phyloP scores from a whole-genome alignment of 257 asterid species.

The Nicotiana knightiana region DNA sequence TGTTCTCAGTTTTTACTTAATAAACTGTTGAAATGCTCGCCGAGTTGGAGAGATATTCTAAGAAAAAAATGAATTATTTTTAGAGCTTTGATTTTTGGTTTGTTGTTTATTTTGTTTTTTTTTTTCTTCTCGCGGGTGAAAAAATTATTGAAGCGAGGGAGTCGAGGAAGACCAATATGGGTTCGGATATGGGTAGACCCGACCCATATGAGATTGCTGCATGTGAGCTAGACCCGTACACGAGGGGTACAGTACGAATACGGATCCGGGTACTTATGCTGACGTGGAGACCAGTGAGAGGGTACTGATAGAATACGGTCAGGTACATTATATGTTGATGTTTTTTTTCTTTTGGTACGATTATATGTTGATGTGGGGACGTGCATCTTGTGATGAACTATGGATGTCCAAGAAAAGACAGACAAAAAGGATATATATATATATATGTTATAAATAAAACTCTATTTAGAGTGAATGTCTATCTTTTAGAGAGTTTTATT shows the following conservation, averaged over 20 bases:
- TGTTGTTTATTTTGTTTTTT: neutral
- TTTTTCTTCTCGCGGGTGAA: neutral
- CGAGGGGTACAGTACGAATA: neutral
- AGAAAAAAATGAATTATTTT: neutral
- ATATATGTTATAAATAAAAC: too few species aligned
- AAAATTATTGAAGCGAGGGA: constrained; percentile 2
- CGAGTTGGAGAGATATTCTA: too few species aligned
- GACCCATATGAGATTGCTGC: neutral
- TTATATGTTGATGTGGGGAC: too few species aligned
- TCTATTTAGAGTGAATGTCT: too few species aligned
- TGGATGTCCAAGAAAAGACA: too few species aligned
- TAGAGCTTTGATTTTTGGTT: neutral
- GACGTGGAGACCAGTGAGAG: neutral
- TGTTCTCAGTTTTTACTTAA: neutral
- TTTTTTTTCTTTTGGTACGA: too few species aligned
- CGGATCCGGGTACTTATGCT: constrained; percentile 10
- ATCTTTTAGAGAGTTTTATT: too few species aligned
- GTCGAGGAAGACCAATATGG: neutral
- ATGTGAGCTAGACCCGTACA: neutral
- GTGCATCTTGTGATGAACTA: too few species aligned
- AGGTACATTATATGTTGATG: too few species aligned
- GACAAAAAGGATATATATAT: too few species aligned
- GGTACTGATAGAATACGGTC: too few species aligned
- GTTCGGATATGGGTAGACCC: neutral
- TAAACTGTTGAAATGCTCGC: neutral